A percentile compares a stretch with the other conserved stretches of the same genome.
These are phyloP conservation scores for Bondarzewia mesenterica DNA, from an alignment of 1,284 basidiomycete genomes.

Conservation along the genomic window DNA sequence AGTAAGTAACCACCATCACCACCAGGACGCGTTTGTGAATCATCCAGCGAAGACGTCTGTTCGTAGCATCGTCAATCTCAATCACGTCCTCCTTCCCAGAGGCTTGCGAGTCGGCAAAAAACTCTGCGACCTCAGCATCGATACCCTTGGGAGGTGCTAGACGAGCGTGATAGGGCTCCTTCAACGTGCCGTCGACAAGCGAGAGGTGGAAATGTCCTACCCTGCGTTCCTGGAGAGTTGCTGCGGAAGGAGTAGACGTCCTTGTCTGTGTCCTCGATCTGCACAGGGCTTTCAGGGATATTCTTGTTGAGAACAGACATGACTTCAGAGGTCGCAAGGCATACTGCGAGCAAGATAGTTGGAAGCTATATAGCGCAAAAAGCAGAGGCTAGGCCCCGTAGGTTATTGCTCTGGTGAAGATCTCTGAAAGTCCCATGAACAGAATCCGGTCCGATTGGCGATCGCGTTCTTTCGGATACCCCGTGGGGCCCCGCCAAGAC, in stretches of 20 bases:
- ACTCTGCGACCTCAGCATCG: constrained; percentile 40
- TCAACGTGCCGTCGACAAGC: neutral
- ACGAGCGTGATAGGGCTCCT: neutral
- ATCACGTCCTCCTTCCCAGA: constrained; percentile 14
- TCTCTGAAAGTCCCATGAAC: neutral
- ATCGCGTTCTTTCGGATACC: no score
- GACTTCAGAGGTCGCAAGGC: neutral
- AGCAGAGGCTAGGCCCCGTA: no score
- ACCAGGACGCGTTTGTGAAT: constrained; percentile 43
- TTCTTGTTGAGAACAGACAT: constrained; percentile 1
- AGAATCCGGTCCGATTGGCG: no score
- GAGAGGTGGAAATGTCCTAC: constrained; percentile 7
- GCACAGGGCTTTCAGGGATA: constrained; percentile 8
- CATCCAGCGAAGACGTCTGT: constrained; percentile 36
- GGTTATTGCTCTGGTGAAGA: neutral
- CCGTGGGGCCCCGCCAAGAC: neutral
- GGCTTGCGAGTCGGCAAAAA: constrained; percentile 28
- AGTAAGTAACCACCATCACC: constrained; percentile 51
- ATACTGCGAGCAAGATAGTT: neutral
- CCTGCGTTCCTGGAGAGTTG: constrained; percentile 8
- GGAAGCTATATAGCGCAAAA: neutral
- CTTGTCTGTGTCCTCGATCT: constrained; percentile 23
- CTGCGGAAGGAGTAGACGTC: constrained; percentile 20
- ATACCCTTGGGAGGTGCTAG: constrained; percentile 27
- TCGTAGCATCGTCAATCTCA: constrained; percentile 37